Evolutionary conservation across 1,139 yeast species (phyloP).

Genomic region (Geotrichum phurueaensis): DNA sequence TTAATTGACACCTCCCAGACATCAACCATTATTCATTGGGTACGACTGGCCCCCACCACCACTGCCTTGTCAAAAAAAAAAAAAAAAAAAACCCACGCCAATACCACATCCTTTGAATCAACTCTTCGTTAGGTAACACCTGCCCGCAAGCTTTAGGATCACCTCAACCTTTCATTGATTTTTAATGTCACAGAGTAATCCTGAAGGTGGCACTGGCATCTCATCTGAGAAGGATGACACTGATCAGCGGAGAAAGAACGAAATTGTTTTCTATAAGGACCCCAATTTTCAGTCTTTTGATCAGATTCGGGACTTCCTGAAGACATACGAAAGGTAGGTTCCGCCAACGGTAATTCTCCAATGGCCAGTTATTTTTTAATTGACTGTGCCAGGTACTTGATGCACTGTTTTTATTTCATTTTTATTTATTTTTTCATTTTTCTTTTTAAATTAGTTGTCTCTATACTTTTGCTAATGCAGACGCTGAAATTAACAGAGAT

Average conservation of each 20-base stretch:
- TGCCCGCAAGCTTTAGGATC: neutral
- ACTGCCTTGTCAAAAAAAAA: neutral
- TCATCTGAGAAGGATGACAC: neutral
- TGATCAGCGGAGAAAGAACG: neutral
- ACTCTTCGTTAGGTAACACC: neutral
- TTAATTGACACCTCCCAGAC: too few species aligned
- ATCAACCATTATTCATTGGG: too few species aligned
- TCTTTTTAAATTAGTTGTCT: neutral
- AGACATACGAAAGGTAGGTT: conserved; percentile 9
- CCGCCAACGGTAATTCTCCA: neutral
- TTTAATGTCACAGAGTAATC: neutral
- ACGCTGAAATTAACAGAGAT: neutral
- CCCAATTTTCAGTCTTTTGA: conserved; percentile 7
- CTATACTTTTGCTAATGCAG: neutral
- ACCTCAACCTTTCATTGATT: neutral
- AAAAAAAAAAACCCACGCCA: neutral
- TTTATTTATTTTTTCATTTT: too few species aligned
- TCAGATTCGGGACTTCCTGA: conserved; percentile 4
- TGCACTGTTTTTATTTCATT: neutral
- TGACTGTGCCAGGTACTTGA: neutral
- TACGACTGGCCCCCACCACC: too few species aligned
- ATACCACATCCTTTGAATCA: neutral
- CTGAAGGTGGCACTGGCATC: neutral
- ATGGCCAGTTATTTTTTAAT: neutral
- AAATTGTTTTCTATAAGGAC: neutral